Base-by-base conservation (phyloP, 2,329 filamentous ascomycete species). In the Pseudogymnoascus sp. region DNA sequence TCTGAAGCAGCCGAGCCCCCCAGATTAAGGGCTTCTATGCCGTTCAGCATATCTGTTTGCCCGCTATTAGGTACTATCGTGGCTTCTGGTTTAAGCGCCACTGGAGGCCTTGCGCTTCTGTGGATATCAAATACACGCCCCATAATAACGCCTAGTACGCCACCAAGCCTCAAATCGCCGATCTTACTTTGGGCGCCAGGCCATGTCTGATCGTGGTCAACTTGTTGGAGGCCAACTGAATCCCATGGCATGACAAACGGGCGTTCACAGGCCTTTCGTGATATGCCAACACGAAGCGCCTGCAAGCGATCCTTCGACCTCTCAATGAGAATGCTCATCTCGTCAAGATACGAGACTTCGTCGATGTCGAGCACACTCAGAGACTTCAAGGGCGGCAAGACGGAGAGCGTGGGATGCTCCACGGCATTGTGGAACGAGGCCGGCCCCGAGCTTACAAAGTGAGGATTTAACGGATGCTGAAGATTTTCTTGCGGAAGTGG, bases 351-450 rank as follows among this genome's bases (percentile, higher is more conserved):
- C 28, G 87, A 82, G n/a, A 91, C 75, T 71, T 93, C 89, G 69
- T 94, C 91, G 64, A 94, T 89, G 68, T 94, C 88, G 42, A 94
- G 78, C 1, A 92, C 90, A 60, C 84, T 89, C 63, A 94, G 74
- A 67, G 87, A 91, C 72, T 86, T 89, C 60, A 94, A 74, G 0
- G 89, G 82, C 8, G 90, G 89, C 6, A 95, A 78, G 8, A 90
- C 84, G 49, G 89, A 93, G 69, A 94, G 89, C 1, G 88, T 91
- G 0, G 90, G 90, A 67, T 89, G 88, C 74, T 93, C 89, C 25
- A 91, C 86, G 61, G 82, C 80, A 67, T 79, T 80, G 62, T 83
- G 79, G 28, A 80, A 76, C 65, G 83, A 82, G 14, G 80, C 64
- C 67, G 73, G 62, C 67, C 70, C 64, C 69, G 73, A 22, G 39